Conservation (phyloP, 768 basidiomycete genomes). For the Suillus cothurnatus region DNA sequence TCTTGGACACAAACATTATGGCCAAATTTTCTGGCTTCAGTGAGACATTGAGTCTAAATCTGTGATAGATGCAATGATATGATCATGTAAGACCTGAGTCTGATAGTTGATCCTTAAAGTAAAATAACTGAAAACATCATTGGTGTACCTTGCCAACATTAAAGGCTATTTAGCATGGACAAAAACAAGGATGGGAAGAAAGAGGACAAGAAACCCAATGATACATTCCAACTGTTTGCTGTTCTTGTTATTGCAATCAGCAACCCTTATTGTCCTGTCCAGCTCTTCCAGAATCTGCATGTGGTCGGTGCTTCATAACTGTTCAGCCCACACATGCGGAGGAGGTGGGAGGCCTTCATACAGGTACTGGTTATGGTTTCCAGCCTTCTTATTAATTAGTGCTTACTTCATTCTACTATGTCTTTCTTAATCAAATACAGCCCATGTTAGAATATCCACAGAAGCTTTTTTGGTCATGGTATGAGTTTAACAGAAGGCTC, state of each 20-base stretch:
- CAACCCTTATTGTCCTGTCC: constrained; percentile 92
- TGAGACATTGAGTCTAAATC: background rate
- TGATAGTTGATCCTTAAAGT: no score
- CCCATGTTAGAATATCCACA: no score
- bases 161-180: no score
- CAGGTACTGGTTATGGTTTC: no score
- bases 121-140: no score
- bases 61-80: background rate
- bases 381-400: no score
- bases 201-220: constrained; percentile 46
- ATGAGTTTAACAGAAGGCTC: no score
- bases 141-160: no score
- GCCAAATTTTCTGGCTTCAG: background rate
- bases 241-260: constrained; percentile 93
- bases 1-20: background rate
- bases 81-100: no score
- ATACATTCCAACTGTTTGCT: constrained; percentile 89
- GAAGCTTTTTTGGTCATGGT: no score
- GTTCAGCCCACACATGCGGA: constrained; percentile 20
- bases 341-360: constrained; percentile 45
- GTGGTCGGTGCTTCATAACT: constrained; percentile 91
- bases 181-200: constrained; percentile 55
- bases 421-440: no score
- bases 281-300: constrained; percentile 83
- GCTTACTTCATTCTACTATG: no score